A percentile compares a stretch with the other conserved stretches of the same genome.
These are phyloP conservation scores for Hypoxylon sp. DNA, from an alignment of 2,329 filamentous ascomycete genomes.

Conservation along the genomic window DNA sequence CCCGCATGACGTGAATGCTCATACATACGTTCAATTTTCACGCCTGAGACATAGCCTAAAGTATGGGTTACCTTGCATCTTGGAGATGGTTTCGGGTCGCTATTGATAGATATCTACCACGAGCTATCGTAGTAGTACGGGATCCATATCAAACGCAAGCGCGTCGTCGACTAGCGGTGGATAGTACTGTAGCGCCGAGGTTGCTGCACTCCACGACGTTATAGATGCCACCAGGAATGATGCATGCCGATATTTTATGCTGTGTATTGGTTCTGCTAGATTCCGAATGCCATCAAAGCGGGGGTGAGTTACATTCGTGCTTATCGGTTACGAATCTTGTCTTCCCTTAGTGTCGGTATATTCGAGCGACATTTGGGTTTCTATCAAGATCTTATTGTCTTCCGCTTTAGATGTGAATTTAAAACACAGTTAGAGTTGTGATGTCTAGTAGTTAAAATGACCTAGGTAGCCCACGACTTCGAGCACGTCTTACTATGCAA, in stretches of 20 bases:
- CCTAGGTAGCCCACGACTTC: too few relatives aligned
- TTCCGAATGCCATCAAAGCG: conserved; percentile 16
- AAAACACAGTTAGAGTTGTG: neutral
- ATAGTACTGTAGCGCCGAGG: conserved; percentile 10
- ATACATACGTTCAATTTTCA: conserved; percentile 5
- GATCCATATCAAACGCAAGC: conserved; percentile 15
- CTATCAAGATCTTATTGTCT: neutral
- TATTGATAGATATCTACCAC: conserved; percentile 19
- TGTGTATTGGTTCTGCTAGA: conserved; percentile 5
- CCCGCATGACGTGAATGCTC: conserved; percentile 19
- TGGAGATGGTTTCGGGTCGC: conserved; percentile 16
- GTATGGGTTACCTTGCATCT: conserved; percentile 33
- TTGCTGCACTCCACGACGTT: conserved; percentile 13
- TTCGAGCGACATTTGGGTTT: conserved; percentile 9
- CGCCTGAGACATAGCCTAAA: conserved; percentile 35
- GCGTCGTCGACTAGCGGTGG: conserved; percentile 11
- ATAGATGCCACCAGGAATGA: neutral
- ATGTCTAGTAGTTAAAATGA: neutral
- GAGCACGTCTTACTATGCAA: neutral
- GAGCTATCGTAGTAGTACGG: conserved; percentile 23
- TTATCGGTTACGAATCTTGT: conserved; percentile 10
- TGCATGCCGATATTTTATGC: conserved; percentile 1
- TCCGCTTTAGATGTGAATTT: neutral
- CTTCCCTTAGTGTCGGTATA: neutral
- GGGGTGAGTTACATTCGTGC: conserved; percentile 14